Conservation (phyloP, 768 basidiomycete genomes). For the Xerocomellus intermedius region DNA sequence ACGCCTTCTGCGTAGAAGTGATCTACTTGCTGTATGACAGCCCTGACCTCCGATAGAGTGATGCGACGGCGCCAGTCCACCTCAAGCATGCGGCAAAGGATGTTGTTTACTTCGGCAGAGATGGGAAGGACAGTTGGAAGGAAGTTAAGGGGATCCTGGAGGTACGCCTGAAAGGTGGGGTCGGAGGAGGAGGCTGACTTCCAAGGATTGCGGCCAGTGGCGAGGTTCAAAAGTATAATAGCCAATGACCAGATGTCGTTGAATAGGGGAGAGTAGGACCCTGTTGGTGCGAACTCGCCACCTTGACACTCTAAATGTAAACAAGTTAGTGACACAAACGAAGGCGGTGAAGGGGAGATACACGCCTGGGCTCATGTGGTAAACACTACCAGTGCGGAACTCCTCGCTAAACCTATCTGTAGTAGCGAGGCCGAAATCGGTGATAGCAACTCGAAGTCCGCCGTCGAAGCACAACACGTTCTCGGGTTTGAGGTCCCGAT, state of each 20-base stretch:
- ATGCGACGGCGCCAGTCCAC: conserved; percentile 60
- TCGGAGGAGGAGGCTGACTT: conserved; percentile 80
- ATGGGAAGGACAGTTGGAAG: conserved; percentile 85
- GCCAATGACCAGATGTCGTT: conserved; percentile 98
- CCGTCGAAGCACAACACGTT: conserved; percentile 84
- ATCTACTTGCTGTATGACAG: conserved; percentile 52
- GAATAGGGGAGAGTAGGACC: conserved; percentile 77
- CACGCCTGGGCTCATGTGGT: conserved; percentile 94
- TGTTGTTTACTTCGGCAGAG: conserved; percentile 66
- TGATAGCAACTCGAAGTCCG: conserved; percentile 78
- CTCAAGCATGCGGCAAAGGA: conserved; percentile 72
- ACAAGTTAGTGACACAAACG: conserved; percentile 21
- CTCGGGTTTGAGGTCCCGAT: conserved; percentile 97
- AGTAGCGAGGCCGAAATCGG: conserved; percentile 95
- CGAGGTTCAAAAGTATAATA: conserved; percentile 93
- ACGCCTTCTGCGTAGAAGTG: conserved; percentile 74
- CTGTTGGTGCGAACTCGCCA: conserved; percentile 58
- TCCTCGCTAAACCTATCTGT: conserved; percentile 82
- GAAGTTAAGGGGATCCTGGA: conserved; percentile 72
- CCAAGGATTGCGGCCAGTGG: conserved; percentile 96
- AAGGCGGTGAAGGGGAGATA: conserved; percentile 11
- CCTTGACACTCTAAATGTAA: conserved; percentile 75
- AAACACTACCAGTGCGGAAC: conserved; percentile 95
- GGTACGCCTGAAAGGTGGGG: conserved; percentile 86
- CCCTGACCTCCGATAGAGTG: conserved; percentile 49